Evolutionary conservation across 2,329 filamentous ascomycete species (phyloP).

Genomic region (Alternaria brassicae): DNA sequence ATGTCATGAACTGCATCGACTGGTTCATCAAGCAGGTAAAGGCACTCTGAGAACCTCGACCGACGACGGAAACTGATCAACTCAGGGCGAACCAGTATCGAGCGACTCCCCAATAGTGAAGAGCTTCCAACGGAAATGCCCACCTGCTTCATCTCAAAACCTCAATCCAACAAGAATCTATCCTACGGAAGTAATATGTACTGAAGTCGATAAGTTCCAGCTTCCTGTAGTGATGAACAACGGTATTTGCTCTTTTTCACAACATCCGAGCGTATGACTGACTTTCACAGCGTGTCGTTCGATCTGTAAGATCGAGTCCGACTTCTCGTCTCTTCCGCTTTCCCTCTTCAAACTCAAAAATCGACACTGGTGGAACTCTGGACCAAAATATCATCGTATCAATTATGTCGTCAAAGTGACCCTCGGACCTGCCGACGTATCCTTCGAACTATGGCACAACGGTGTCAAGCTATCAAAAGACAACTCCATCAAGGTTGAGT

Average conservation of each 20-base stretch:
- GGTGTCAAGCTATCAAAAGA: constrained; percentile 30
- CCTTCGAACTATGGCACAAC: constrained; percentile 32
- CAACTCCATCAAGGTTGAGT: constrained; percentile 31
- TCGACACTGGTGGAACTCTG: constrained; percentile 31
- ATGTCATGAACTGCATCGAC: constrained; percentile 45
- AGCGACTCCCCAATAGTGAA: constrained; percentile 27
- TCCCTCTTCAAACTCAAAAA: constrained; percentile 32
- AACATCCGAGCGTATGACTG: neutral
- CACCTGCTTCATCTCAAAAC: constrained; percentile 19
- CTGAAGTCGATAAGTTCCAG: constrained; percentile 23
- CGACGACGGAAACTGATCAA: constrained; percentile 8
- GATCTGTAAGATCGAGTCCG: constrained; percentile 29
- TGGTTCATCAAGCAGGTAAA: constrained; percentile 46
- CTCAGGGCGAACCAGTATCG: constrained; percentile 33
- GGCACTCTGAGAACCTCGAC: too few species aligned
- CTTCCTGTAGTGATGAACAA: constrained; percentile 20
- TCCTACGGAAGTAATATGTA: constrained; percentile 29
- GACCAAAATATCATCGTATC: constrained; percentile 27
- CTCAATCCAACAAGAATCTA: constrained; percentile 28
- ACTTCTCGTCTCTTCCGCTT: constrained; percentile 23
- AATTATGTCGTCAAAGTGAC: constrained; percentile 30
- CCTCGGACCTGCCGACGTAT: constrained; percentile 28
- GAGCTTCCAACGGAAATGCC: constrained; percentile 32
- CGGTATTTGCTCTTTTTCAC: constrained; percentile 4
- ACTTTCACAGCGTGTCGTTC: constrained; percentile 18